Conservation (phyloP, 140 eudicot genomes). For the Erigeron philadelphicus region DNA sequence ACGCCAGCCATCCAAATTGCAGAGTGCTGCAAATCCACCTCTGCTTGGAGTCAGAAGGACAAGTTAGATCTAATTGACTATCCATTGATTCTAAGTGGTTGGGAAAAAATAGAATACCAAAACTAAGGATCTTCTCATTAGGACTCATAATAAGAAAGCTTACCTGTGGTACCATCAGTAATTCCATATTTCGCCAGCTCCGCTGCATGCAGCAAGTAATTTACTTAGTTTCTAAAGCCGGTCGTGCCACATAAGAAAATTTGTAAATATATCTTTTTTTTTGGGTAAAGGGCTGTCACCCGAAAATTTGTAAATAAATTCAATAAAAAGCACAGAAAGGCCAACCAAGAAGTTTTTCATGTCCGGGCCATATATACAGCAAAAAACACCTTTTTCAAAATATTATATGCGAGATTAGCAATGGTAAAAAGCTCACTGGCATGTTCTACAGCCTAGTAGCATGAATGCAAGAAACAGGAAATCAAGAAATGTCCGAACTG, state of each 20-base stretch:
- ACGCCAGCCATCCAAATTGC: slow-evolving; percentile 98
- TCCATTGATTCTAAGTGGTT: background rate
- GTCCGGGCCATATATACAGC: slow-evolving; percentile 7
- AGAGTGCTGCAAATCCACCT: slow-evolving; percentile 85
- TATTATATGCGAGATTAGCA: background rate
- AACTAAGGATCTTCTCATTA: slow-evolving; percentile 4
- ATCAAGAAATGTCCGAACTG: slow-evolving; percentile 5
- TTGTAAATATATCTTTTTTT: too few species aligned
- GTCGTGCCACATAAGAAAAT: slow-evolving; percentile 3
- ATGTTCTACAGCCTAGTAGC: background rate
- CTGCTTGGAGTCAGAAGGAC: slow-evolving; percentile 37
- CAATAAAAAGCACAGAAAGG: slow-evolving; percentile 1
- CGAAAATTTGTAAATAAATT: slow-evolving; percentile 10
- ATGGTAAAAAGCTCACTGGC: background rate
- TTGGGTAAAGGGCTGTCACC: too few species aligned
- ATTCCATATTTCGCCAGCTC: slow-evolving; percentile 81
- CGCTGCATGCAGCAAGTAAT: slow-evolving; percentile 47
- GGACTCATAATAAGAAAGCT: slow-evolving; percentile 18
- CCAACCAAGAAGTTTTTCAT: slow-evolving; percentile 4
- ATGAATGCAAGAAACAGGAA: slow-evolving; percentile 3
- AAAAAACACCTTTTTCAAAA: slow-evolving; percentile 11
- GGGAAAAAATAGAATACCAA: slow-evolving; percentile 5
- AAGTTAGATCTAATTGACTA: slow-evolving; percentile 12
- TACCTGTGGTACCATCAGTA: slow-evolving; percentile 61
- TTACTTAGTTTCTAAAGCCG: slow-evolving; percentile 24